Evolutionary conservation across 306 rosid genomes (phyloP).

Genomic region (Hippophae gyantsensis): DNA sequence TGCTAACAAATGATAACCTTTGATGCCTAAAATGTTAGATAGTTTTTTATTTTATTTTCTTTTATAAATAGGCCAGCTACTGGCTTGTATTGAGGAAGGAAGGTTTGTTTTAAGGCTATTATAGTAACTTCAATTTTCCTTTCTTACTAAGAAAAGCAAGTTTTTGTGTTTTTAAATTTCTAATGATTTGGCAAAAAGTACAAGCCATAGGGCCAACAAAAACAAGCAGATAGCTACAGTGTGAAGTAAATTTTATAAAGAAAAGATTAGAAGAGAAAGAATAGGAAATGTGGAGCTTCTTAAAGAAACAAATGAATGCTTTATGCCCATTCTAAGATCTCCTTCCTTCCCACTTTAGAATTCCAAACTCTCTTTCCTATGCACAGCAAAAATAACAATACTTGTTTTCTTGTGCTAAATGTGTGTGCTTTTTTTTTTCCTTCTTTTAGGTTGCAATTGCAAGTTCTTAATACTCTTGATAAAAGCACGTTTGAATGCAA

Average conservation of each 20-base stretch:
- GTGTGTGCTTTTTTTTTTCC: constrained; percentile 49
- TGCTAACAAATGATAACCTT: not conserved
- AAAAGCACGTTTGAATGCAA: too few species aligned
- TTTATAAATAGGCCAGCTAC: not conserved
- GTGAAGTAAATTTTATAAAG: constrained; percentile 42
- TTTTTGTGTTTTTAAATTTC: constrained; percentile 27
- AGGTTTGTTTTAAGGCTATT: constrained; percentile 18
- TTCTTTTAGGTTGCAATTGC: constrained; percentile 19
- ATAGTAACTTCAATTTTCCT: constrained; percentile 41
- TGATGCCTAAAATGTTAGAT: not conserved
- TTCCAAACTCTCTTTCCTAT: constrained; percentile 89
- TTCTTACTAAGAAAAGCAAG: constrained; percentile 57
- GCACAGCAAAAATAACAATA: constrained; percentile 36
- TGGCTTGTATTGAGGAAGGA: not conserved
- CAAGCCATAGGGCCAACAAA: not conserved
- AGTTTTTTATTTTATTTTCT: not conserved
- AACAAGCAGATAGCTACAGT: constrained; percentile 23
- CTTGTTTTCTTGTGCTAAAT: constrained; percentile 47
- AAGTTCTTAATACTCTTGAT: constrained; percentile 4
- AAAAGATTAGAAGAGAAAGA: constrained; percentile 22
- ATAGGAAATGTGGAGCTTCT: constrained; percentile 22
- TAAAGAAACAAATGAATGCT: constrained; percentile 80
- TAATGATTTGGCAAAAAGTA: too few species aligned
- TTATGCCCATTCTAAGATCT: constrained; percentile 64
- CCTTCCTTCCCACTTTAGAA: constrained; percentile 49